phyloP scores from a whole-genome alignment of 768 basidiomycete species.

The Panus rudis region DNA sequence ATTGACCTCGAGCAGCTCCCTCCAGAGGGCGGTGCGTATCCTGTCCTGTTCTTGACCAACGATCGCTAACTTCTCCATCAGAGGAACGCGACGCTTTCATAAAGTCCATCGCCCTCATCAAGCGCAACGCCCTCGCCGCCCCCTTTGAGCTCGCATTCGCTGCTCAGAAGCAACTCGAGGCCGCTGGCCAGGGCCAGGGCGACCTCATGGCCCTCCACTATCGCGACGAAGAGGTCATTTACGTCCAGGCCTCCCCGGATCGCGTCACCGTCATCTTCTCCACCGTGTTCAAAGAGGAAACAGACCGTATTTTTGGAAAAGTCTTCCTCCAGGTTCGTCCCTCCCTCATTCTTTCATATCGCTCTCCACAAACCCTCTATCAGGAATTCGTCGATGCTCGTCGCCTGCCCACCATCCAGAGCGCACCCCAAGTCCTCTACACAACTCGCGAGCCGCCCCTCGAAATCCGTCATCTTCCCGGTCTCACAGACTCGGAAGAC shows the following conservation, averaged over 20 bases:
- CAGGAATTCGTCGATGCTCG: conserved; percentile 99
- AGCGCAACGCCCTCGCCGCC: conserved; percentile 90
- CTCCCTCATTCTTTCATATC: conserved; percentile 11
- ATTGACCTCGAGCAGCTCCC: conserved; percentile 88
- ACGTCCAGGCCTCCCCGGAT: conserved; percentile 87
- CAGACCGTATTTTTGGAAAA: conserved; percentile 93
- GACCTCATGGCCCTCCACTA: conserved; percentile 92
- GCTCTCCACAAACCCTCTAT: neutral
- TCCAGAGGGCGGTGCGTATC: conserved; percentile 62
- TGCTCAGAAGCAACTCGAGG: conserved; percentile 77
- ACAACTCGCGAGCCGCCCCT: conserved; percentile 92
- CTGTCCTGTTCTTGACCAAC: conserved; percentile 14
- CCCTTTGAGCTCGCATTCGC: conserved; percentile 89
- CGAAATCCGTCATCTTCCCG: conserved; percentile 86
- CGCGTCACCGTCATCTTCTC: conserved; percentile 98
- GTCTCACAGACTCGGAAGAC: conserved; percentile 77
- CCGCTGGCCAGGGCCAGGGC: conserved; percentile 56
- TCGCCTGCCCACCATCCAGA: conserved; percentile 85
- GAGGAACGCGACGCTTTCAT: conserved; percentile 78
- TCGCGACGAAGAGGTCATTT: conserved; percentile 95
- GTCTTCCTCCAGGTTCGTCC: conserved; percentile 86
- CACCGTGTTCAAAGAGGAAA: conserved; percentile 95
- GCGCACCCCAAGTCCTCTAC: conserved; percentile 95
- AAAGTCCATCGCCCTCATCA: conserved; percentile 74
- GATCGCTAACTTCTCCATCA: conserved; percentile 26